These are phyloP conservation scores for Skeletonema costatum DNA, from an alignment of 108 stramenopile species.

Conservation along the genomic window DNA sequence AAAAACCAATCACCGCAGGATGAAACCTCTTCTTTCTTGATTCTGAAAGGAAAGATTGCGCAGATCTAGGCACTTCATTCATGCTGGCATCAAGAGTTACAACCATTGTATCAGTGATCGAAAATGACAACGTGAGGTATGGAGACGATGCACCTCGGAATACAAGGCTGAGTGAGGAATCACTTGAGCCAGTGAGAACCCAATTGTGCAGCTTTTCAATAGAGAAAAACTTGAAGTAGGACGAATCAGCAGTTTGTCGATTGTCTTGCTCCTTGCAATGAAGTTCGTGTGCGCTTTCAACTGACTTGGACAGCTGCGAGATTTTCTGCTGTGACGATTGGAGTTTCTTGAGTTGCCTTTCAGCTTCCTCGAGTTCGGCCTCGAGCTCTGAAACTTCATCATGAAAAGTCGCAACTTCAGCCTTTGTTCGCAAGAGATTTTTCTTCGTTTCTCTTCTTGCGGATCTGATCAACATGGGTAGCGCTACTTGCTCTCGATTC, in stretches of 20 bases:
- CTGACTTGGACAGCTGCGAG: conserved; percentile 10
- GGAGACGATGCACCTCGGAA: conserved; percentile 31
- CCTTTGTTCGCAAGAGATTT: conserved; percentile 36
- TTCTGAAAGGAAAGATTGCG: conserved; percentile 13
- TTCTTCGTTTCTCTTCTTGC: conserved; percentile 41
- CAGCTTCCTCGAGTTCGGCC: conserved; percentile 33
- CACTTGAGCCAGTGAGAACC: conserved; percentile 35
- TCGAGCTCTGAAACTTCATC: conserved; percentile 44
- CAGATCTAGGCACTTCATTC: conserved; percentile 21
- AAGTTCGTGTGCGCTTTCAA: conserved; percentile 23
- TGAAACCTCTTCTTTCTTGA: conserved; percentile 29
- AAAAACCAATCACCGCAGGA: conserved; percentile 39
- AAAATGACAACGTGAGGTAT: conserved; percentile 38
- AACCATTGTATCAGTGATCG: conserved; percentile 13
- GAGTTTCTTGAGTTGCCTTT: conserved; percentile 15
- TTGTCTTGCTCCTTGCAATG: neutral
- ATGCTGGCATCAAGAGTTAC: conserved; percentile 21
- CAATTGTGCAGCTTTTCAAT: conserved; percentile 57
- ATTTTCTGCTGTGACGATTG: conserved; percentile 9
- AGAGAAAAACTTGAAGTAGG: conserved; percentile 51
- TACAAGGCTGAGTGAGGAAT: conserved; percentile 28
- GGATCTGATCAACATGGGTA: conserved; percentile 21
- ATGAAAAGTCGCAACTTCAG: conserved; percentile 22
- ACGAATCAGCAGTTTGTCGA: conserved; percentile 34
- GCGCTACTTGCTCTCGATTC: conserved; percentile 29